phyloP scores from a whole-genome alignment of 1,284 basidiomycete species.

The Ustilago lituana region DNA sequence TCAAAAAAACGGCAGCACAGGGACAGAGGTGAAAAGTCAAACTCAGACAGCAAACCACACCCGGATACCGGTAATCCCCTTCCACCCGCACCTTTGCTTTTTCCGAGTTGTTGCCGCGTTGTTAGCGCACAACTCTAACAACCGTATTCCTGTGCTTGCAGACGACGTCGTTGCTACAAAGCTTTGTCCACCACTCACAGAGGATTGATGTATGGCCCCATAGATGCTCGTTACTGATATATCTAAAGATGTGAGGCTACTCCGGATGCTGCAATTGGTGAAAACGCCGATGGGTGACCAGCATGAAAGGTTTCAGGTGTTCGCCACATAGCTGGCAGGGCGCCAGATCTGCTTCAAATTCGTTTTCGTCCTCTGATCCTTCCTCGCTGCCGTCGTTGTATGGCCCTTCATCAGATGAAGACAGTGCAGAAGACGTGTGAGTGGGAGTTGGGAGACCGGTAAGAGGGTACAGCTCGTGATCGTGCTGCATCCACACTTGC shows the following conservation, averaged over 20 bases:
- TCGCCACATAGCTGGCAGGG: constrained; percentile 25
- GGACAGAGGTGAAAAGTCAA: too few relatives aligned
- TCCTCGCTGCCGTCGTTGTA: neutral
- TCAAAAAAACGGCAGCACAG: too few relatives aligned
- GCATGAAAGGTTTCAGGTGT: constrained; percentile 18
- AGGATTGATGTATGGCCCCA: too few relatives aligned
- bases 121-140: too few relatives aligned
- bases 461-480: constrained; percentile 50
- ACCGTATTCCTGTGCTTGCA: too few relatives aligned
- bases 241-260: neutral
- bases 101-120: too few relatives aligned
- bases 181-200: too few relatives aligned
- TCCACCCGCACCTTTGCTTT: too few relatives aligned
- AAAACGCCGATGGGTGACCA: constrained; percentile 21
- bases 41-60: too few relatives aligned
- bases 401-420: neutral
- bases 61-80: too few relatives aligned
- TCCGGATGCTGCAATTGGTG: constrained; percentile 15
- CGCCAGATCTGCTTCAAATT: neutral
- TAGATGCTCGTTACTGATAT: neutral
- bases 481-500: constrained; percentile 59
- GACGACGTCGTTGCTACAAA: too few relatives aligned
- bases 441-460: constrained; percentile 26
- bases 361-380: constrained; percentile 2
- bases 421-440: neutral